Base-by-base conservation (phyloP, 148 eudicot genomes). In the Rheum nobile region DNA sequence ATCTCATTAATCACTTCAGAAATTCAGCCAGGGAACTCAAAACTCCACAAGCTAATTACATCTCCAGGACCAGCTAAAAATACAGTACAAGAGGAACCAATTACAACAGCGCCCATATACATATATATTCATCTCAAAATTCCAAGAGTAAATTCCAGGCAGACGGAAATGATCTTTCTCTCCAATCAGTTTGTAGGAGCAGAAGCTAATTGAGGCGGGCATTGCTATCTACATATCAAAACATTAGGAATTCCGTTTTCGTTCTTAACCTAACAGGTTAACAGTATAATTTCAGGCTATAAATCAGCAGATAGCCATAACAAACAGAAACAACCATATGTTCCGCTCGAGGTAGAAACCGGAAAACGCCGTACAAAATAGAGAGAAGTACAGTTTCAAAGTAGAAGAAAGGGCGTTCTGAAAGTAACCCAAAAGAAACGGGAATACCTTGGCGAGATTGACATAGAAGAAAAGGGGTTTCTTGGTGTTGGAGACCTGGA, bases 401-500 rank as follows among this genome's bases (percentile, higher is more conserved):
- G 22, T 57, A 26, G 32, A 57, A 2, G 12, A 57, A 11, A 9
- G 16, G 17, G 24, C 22, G 14, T 11, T 43, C 46, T 0, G 46
- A 11, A 43, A 50, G 6, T 5, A n/a, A n/a, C 17, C 54, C 17
- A 2, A 44, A 2, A 14, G 48, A 2, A 41, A 41, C n/a, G n/a
- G 19, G 8, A 8, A 4, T 55, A 88, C 89, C 89, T 86, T 86
- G 75, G 89, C 86, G 73, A 88, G 88, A 76, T 88, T 86, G 48
- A 88, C 92, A 39, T 88, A 88, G 82, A 88, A 88, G 76, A 88
- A 84, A 78, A 88, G 89, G 43, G 89, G 86, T 48, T 85, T 85
- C 73, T 86, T 88, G 52, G 92, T 86, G 75, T 88, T 88, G 83
- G 92, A 88, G 71, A 88, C 92, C 67, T 88, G 92, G 77, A 88